Conservation (phyloP, 75 land plant species). For the Cunninghamia lanceolata region DNA sequence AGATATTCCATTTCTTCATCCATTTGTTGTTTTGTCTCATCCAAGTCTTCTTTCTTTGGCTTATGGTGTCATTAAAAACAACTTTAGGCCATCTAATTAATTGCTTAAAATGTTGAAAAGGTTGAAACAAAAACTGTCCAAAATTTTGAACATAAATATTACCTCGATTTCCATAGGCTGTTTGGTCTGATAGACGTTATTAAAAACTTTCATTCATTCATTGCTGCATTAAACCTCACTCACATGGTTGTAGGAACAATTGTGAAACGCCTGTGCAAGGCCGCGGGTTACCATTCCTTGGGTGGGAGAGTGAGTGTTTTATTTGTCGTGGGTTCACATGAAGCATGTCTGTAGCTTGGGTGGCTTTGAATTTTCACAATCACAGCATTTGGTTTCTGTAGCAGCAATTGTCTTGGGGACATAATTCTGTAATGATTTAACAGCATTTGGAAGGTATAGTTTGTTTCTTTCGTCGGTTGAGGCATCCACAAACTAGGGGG, state of each 20-base stretch:
- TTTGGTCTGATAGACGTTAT: too few species aligned
- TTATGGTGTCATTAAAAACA: too few species aligned
- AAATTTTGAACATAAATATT: too few species aligned
- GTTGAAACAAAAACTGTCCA: too few species aligned
- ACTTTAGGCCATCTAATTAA: too few species aligned
- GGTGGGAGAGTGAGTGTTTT: constrained; percentile 53
- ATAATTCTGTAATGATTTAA: neutral
- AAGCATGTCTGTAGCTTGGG: constrained; percentile 61
- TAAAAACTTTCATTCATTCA: too few species aligned
- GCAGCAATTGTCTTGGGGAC: neutral
- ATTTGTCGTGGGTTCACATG: constrained; percentile 74
- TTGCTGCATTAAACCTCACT: too few species aligned
- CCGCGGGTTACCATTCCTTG: constrained; percentile 62
- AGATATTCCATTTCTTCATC: too few species aligned
- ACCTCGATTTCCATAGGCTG: too few species aligned
- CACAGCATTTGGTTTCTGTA: neutral
- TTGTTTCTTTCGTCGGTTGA: constrained; percentile 15
- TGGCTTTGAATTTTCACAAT: neutral
- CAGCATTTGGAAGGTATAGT: neutral
- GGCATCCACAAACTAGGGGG: constrained; percentile 60
- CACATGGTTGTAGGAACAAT: constrained; percentile 48
- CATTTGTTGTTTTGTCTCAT: too few species aligned
- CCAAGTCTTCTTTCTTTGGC: too few species aligned
- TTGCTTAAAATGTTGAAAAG: too few species aligned
- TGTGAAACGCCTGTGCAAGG: constrained; percentile 77